Conservation (phyloP, 116 monocot genomes). For the Dioscorea cayenensis region DNA sequence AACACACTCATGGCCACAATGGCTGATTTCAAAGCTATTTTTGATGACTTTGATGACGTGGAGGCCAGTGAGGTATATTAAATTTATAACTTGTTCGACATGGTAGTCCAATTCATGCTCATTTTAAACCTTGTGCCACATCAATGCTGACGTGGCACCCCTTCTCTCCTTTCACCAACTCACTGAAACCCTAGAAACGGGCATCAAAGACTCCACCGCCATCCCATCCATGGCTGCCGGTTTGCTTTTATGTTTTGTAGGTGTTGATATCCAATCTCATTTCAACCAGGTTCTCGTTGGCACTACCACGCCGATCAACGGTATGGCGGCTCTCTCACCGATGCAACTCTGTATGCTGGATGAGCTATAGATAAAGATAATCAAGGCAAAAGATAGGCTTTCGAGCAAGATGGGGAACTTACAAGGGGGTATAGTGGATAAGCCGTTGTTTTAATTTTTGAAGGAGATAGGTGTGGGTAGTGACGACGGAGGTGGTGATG, state of each 20-base stretch:
- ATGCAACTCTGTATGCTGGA: slow-evolving; percentile 16
- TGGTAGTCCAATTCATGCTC: too few species aligned
- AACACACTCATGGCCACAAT: too few species aligned
- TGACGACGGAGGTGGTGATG: too few species aligned
- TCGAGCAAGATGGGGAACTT: slow-evolving; percentile 13
- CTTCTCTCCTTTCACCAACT: too few species aligned
- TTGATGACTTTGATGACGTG: too few species aligned
- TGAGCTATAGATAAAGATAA: slow-evolving; percentile 24
- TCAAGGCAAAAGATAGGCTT: slow-evolving; percentile 23
- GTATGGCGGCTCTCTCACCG: neutral
- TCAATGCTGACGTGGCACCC: too few species aligned
- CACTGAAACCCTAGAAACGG: too few species aligned
- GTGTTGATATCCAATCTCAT: slow-evolving; percentile 7
- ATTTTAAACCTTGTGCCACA: too few species aligned
- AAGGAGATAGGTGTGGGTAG: neutral
- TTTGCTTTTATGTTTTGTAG: slow-evolving; percentile 16
- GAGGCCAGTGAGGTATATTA: too few species aligned
- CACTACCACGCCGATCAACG: neutral
- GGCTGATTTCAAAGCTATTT: too few species aligned
- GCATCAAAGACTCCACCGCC: too few species aligned
- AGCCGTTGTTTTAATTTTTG: slow-evolving; percentile 28
- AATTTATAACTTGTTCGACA: too few species aligned
- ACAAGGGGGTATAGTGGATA: slow-evolving; percentile 49
- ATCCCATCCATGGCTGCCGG: slow-evolving; percentile 13
- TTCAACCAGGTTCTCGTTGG: slow-evolving; percentile 11